A percentile compares a stretch with the other conserved stretches of the same genome.
These are phyloP conservation scores for Thalassiosira delicatula DNA, from an alignment of 352 stramenopile genomes.

Conservation along the genomic window DNA sequence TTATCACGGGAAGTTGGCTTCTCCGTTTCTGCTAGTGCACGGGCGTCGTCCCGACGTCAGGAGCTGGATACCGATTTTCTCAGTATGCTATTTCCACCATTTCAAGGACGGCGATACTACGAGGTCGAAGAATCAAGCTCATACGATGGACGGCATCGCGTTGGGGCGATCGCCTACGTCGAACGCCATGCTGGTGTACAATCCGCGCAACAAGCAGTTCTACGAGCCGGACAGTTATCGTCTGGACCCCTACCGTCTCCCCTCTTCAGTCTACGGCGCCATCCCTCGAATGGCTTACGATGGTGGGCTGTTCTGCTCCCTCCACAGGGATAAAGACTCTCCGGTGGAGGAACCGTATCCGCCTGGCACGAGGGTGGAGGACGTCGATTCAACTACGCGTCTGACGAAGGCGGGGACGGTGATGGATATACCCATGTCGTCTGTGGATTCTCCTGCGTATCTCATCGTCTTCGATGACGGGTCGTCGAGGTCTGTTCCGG, in stretches of 20 bases:
- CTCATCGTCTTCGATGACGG: slow-evolving; percentile 15
- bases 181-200: slow-evolving; percentile 37
- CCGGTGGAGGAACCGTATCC: slow-evolving; percentile 6
- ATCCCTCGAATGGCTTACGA: slow-evolving; percentile 26
- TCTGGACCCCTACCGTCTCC: slow-evolving; percentile 16
- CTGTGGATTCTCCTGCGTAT: background rate
- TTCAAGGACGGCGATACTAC: background rate
- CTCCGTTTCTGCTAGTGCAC: slow-evolving; percentile 29
- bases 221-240: slow-evolving; percentile 38
- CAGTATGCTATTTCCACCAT: slow-evolving; percentile 31
- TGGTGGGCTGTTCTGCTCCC: slow-evolving; percentile 24
- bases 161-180: slow-evolving; percentile 23
- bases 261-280: background rate
- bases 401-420: background rate
- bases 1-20: background rate
- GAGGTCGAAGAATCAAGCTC: slow-evolving; percentile 12
- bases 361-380: slow-evolving; percentile 24
- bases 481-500: background rate
- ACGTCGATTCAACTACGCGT: background rate
- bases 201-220: slow-evolving; percentile 24
- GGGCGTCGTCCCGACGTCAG: background rate
- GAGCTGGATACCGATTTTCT: slow-evolving; percentile 36
- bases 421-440: slow-evolving; percentile 13
- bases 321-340: slow-evolving; percentile 4
- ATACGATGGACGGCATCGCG: slow-evolving; percentile 36